Conservation (phyloP, 352 stramenopile genomes). For the Pythium monospermum region DNA sequence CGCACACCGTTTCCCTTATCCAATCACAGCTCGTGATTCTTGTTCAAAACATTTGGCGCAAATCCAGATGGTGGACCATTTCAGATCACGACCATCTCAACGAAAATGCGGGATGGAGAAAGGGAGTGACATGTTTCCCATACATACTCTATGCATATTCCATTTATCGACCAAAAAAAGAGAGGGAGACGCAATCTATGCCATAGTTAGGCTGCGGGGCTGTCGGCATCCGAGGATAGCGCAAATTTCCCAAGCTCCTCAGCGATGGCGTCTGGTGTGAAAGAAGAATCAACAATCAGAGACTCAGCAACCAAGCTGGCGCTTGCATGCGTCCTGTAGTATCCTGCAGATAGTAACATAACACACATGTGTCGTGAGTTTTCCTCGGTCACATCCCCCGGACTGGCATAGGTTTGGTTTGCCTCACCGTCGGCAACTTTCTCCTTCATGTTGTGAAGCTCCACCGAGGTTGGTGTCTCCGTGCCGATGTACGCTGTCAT, state of each 20-base stretch:
- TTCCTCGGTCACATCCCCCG: no score
- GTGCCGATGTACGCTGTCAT: slow-evolving; percentile 11
- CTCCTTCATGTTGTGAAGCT: slow-evolving; percentile 34
- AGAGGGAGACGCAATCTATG: neutral
- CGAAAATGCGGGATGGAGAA: neutral
- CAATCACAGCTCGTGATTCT: neutral
- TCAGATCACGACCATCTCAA: no score
- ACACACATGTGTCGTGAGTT: neutral
- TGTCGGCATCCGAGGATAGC: neutral
- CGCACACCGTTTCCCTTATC: neutral
- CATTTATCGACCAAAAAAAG: neutral
- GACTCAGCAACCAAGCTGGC: neutral
- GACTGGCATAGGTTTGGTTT: no score
- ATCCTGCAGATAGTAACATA: slow-evolving; percentile 1
- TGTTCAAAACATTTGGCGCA: neutral
- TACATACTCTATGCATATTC: no score
- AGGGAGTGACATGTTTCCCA: no score
- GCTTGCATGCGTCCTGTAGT: slow-evolving; percentile 6
- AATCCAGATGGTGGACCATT: slow-evolving; percentile 1
- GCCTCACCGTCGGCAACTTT: slow-evolving; percentile 27
- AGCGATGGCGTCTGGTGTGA: neutral
- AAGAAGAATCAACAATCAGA: slow-evolving; percentile 15
- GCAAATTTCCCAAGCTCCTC: neutral
- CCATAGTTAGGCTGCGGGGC: neutral
- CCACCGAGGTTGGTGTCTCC: slow-evolving; percentile 21